Evolutionary conservation across 768 basidiomycete genomes (phyloP).

Genomic region (Tylopilus sp.): DNA sequence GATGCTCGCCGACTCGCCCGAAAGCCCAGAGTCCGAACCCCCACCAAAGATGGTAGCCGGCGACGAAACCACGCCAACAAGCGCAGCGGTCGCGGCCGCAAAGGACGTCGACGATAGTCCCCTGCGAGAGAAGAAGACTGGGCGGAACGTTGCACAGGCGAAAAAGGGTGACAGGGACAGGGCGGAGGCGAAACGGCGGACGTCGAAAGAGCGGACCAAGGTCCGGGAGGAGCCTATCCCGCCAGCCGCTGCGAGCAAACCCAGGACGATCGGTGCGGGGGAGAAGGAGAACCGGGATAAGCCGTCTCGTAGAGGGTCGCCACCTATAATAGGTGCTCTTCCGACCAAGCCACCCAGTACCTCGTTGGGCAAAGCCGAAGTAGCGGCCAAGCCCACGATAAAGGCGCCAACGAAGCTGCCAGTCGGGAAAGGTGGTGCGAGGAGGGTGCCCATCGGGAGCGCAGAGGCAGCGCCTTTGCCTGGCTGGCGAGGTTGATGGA

Average conservation of each 20-base stretch:
- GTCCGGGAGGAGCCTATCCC: conserved; percentile 24
- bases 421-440: conserved; percentile 46
- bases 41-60: not conserved
- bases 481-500: conserved; percentile 45
- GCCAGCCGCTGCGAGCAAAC: conserved; percentile 21
- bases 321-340: conserved; percentile 17
- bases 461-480: conserved; percentile 55
- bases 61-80: conserved; percentile 28
- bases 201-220: conserved; percentile 42
- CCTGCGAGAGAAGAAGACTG: conserved; percentile 46
- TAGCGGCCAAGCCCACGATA: conserved; percentile 1
- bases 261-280: conserved; percentile 28
- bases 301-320: conserved; percentile 29
- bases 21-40: conserved; percentile 30
- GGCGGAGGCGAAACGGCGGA: conserved; percentile 25
- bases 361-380: conserved; percentile 13
- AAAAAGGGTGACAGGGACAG: conserved; percentile 14
- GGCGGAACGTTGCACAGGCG: conserved; percentile 26
- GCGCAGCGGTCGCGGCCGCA: not conserved
- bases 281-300: conserved; percentile 37
- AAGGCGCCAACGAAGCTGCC: conserved; percentile 32
- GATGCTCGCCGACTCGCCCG: conserved; percentile 63
- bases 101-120: conserved; percentile 48
- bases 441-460: conserved; percentile 66
- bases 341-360: conserved; percentile 17